Percentiles rank a stretch among this genome's conserved stretches.
Conservation (phyloP, 2,329 filamentous ascomycete genomes). For the Monascus ruber region DNA sequence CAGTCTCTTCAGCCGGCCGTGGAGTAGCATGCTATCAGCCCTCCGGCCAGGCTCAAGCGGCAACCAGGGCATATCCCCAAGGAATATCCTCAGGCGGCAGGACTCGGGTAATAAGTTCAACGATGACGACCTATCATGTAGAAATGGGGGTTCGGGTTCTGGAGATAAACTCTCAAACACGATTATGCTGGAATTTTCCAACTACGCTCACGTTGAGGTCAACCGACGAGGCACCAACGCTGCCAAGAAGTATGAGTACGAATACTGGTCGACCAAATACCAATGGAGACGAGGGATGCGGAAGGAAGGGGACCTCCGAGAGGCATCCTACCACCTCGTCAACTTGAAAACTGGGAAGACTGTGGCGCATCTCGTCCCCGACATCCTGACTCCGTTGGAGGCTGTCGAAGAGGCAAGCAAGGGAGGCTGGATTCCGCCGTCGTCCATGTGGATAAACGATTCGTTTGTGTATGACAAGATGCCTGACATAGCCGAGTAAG, state of each 20-base stretch:
- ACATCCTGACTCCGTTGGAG: conserved; percentile 61
- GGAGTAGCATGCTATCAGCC: conserved; percentile 48
- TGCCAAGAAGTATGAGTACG: conserved; percentile 74
- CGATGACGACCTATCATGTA: conserved; percentile 27
- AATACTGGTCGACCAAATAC: conserved; percentile 85
- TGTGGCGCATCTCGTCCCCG: conserved; percentile 76
- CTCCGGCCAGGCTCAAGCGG: conserved; percentile 46
- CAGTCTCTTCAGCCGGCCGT: conserved; percentile 45
- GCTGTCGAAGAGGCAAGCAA: conserved; percentile 59
- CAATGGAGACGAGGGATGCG: conserved; percentile 67
- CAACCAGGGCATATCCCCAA: conserved; percentile 26
- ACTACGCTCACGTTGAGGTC: conserved; percentile 87
- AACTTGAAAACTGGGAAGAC: conserved; percentile 53
- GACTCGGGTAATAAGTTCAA: conserved; percentile 48
- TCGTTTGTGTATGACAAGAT: conserved; percentile 53
- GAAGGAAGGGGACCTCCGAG: conserved; percentile 51
- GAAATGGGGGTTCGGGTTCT: conserved; percentile 6
- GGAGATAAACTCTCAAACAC: conserved; percentile 52
- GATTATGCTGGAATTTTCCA: conserved; percentile 88
- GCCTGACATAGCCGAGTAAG: conserved; percentile 81
- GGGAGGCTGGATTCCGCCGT: conserved; percentile 83
- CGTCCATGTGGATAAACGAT: conserved; percentile 83
- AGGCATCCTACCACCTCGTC: conserved; percentile 69
- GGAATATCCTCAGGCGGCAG: conserved; percentile 38
- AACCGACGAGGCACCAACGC: conserved; percentile 55